These are phyloP conservation scores for Wickerhamiella siamensis DNA, from an alignment of 805 yeast species.

Conservation along the genomic window DNA sequence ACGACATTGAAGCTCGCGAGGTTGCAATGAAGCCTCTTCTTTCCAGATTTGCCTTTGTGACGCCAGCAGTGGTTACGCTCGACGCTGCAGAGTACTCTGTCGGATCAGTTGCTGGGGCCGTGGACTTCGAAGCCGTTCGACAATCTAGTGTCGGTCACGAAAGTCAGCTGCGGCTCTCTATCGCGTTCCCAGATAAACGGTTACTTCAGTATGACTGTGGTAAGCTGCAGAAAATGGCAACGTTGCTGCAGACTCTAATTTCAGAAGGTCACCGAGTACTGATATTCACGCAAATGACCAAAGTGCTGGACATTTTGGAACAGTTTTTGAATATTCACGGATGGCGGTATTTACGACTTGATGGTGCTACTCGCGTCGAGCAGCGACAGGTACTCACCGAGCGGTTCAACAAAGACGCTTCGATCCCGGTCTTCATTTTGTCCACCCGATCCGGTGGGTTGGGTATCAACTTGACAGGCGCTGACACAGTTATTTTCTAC, in stretches of 20 bases:
- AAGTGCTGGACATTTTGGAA: conserved; percentile 83
- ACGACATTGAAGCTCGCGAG: conserved; percentile 22
- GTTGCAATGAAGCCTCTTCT: conserved; percentile 34
- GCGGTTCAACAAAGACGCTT: conserved; percentile 72
- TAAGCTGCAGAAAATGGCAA: conserved; percentile 74
- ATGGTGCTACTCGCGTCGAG: conserved; percentile 95
- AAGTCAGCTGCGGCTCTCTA: conserved; percentile 71
- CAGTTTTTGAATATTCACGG: conserved; percentile 91
- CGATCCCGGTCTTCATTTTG: conserved; percentile 78
- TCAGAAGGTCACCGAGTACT: conserved; percentile 86
- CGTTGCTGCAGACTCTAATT: conserved; percentile 57
- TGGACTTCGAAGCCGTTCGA: conserved; percentile 18
- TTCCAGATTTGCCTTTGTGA: conserved; percentile 69
- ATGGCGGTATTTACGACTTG: conserved; percentile 82
- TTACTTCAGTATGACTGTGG: conserved; percentile 93
- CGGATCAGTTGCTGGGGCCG: conserved; percentile 9
- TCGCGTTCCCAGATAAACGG: conserved; percentile 93
- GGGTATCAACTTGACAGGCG: conserved; percentile 95
- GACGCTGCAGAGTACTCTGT: conserved; percentile 35
- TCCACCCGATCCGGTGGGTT: conserved; percentile 97
- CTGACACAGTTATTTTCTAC: conserved; percentile 94
- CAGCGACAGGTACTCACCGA: conserved; percentile 92
- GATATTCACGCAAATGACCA: conserved; percentile 96
- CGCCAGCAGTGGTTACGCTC: conserved; percentile 71
- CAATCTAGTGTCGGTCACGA: conserved; percentile 53